Evolutionary conservation across 306 rosid species (phyloP).

Genomic region (Corylus americana): DNA sequence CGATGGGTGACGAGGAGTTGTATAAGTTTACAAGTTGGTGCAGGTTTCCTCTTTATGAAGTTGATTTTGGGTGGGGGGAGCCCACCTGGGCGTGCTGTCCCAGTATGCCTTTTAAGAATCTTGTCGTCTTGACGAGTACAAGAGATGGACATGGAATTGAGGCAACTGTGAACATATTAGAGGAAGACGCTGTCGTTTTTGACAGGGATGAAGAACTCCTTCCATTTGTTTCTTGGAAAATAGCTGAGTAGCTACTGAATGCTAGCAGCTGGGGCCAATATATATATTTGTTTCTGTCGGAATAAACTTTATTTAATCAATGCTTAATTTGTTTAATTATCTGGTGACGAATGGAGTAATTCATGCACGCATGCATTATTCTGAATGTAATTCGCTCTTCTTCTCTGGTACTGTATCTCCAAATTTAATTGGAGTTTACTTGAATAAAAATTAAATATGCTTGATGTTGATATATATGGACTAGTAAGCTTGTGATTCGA

Average conservation of each 20-base stretch:
- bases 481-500: too few species aligned
- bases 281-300: too few species aligned
- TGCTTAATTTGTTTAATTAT: too few species aligned
- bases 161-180: not conserved
- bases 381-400: too few species aligned
- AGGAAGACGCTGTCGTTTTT: not conserved
- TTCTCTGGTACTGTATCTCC: too few species aligned
- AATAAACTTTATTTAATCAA: too few species aligned
- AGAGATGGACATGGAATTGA: not conserved
- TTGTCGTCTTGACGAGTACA: not conserved
- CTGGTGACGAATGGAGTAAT: too few species aligned
- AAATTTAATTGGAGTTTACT: too few species aligned
- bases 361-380: too few species aligned
- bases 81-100: not conserved
- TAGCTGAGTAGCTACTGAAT: too few species aligned
- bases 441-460: too few species aligned
- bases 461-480: too few species aligned
- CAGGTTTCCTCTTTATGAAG: not conserved
- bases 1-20: not conserved
- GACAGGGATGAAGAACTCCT: not conserved
- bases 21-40: conserved; percentile 10
- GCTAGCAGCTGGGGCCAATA: not conserved
- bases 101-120: not conserved
- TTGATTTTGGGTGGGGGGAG: not conserved
- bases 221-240: not conserved